Evolutionary conservation across 352 stramenopile species (phyloP).

Genomic region (Phytophthora fragariae): DNA sequence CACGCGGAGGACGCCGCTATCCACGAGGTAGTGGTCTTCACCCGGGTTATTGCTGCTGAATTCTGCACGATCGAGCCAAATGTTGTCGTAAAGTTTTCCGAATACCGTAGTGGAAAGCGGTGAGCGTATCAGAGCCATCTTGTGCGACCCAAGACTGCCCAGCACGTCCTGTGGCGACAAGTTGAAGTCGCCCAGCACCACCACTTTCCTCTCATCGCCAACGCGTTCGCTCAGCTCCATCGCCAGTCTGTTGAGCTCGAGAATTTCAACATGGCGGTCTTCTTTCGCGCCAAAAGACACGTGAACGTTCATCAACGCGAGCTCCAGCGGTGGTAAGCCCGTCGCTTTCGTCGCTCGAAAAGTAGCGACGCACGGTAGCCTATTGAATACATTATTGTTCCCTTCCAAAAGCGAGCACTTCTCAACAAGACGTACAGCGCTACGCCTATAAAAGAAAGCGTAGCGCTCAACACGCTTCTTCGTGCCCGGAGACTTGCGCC

Average conservation of each 20-base stretch:
- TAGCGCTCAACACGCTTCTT: constrained; percentile 56
- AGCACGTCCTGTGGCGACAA: constrained; percentile 59
- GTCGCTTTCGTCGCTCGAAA: constrained; percentile 39
- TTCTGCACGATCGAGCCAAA: constrained; percentile 52
- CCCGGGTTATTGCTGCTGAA: constrained; percentile 10
- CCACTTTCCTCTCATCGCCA: constrained; percentile 34
- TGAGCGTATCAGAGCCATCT: constrained; percentile 56
- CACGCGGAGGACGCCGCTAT: constrained; percentile 65
- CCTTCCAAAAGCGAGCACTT: constrained; percentile 34
- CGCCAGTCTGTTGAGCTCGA: constrained; percentile 45
- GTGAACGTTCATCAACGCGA: constrained; percentile 63
- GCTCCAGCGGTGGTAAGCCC: constrained; percentile 30
- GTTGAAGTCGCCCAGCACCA: constrained; percentile 78
- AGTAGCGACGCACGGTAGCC: constrained; percentile 54
- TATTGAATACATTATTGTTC: constrained; percentile 31
- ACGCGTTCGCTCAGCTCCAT: constrained; percentile 20
- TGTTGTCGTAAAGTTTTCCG: constrained; percentile 73
- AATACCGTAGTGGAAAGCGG: constrained; percentile 63
- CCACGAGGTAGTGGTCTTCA: constrained; percentile 21
- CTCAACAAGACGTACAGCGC: constrained; percentile 32
- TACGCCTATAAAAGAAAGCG: constrained; percentile 63
- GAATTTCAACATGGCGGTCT: constrained; percentile 41
- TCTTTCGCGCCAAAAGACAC: constrained; percentile 50
- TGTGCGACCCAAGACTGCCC: constrained; percentile 26
- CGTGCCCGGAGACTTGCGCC: constrained; percentile 19